phyloP scores from a whole-genome alignment of 768 basidiomycete genomes.

The Gloeopeniophorella convolvens region DNA sequence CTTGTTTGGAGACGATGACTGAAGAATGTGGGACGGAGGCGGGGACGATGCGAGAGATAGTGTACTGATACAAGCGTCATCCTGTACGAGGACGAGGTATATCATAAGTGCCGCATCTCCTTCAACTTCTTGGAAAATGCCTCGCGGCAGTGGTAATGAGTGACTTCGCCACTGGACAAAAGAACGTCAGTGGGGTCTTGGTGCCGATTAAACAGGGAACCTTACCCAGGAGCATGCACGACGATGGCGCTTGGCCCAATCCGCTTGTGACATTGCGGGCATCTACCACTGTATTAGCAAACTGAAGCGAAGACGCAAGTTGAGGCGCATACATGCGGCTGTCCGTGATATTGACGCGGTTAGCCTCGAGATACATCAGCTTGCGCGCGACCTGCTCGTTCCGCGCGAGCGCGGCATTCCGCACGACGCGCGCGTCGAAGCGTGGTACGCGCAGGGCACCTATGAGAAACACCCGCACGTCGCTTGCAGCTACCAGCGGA shows the following conservation, averaged over 20 bases:
- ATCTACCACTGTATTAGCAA: constrained; percentile 4
- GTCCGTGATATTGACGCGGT: constrained; percentile 84
- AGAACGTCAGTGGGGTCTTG: neutral
- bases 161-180: constrained; percentile 77
- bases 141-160: constrained; percentile 94
- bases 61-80: constrained; percentile 3
- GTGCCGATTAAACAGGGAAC: neutral
- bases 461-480: constrained; percentile 71
- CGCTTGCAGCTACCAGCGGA: constrained; percentile 78
- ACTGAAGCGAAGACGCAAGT: constrained; percentile 3
- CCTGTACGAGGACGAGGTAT: neutral
- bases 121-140: constrained; percentile 57
- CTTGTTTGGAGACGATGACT: constrained; percentile 7
- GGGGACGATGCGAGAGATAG: neutral
- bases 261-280: constrained; percentile 22
- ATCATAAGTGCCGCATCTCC: constrained; percentile 26
- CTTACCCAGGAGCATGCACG: constrained; percentile 19
- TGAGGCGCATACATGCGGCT: constrained; percentile 71
- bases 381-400: constrained; percentile 68
- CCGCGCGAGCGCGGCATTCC: constrained; percentile 65
- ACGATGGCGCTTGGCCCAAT: constrained; percentile 21
- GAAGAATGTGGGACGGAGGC: neutral
- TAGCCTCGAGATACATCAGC: constrained; percentile 71
- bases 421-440: constrained; percentile 64
- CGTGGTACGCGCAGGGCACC: constrained; percentile 60